phyloP scores from a whole-genome alignment of 768 basidiomycete species.

The Lactarius vividus region DNA sequence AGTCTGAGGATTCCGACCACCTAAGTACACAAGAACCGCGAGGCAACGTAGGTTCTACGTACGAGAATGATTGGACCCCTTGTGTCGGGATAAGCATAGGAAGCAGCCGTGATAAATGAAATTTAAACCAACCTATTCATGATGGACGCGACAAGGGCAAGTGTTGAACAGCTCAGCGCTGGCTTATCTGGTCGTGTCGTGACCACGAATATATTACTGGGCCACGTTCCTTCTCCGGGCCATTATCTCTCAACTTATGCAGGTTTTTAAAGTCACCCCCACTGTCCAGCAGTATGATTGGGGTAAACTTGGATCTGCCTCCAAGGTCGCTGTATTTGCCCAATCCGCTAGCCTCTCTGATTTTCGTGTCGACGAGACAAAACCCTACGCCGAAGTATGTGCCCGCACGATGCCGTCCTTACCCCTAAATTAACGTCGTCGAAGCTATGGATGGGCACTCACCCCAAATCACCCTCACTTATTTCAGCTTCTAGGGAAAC shows the following conservation, averaged over 20 bases:
- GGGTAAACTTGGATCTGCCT: conserved; percentile 80
- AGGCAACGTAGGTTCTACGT: not conserved
- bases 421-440: not conserved
- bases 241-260: conserved; percentile 11
- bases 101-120: not conserved
- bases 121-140: conserved; percentile 18
- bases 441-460: conserved; percentile 99
- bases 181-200: not conserved
- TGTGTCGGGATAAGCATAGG: conserved; percentile 1
- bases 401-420: not conserved
- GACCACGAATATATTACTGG: not conserved
- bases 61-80: conserved; percentile 28
- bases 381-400: conserved; percentile 91
- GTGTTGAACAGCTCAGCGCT: no score
- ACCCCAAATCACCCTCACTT: conserved; percentile 67
- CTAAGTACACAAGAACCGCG: not conserved
- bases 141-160: not conserved
- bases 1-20: conserved; percentile 20
- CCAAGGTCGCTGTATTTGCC: conserved; percentile 88
- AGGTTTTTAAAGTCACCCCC: conserved; percentile 77
- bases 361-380: conserved; percentile 64
- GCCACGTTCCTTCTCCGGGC: not conserved
- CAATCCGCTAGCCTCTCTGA: conserved; percentile 55
- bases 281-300: conserved; percentile 92
- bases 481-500: conserved; percentile 42